phyloP scores from a whole-genome alignment of 176 grass and related monocot genomes.

The Dendrocalamus sinicus region DNA sequence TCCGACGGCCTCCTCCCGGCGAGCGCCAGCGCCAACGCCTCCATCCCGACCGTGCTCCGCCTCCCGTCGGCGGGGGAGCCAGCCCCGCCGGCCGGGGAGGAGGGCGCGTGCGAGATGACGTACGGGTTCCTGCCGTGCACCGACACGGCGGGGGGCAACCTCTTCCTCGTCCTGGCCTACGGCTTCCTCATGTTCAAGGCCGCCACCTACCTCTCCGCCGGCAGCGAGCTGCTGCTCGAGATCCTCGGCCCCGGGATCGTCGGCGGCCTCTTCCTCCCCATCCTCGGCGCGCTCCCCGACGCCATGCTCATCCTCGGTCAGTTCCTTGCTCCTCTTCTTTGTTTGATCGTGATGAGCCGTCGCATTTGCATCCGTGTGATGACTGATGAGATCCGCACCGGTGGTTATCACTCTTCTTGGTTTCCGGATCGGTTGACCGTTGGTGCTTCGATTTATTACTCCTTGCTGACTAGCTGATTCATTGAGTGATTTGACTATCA shows the following conservation, averaged over 20 bases:
- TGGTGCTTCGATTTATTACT: background rate
- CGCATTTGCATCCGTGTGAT: background rate
- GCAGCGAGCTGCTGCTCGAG: slow-evolving; percentile 86
- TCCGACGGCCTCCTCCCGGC: background rate
- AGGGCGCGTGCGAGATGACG: slow-evolving; percentile 65
- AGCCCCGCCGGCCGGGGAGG: background rate
- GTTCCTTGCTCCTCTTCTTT: background rate
- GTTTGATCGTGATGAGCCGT: background rate
- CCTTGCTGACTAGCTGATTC: background rate
- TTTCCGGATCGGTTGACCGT: background rate
- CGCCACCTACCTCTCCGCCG: slow-evolving; percentile 83
- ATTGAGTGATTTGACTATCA: background rate
- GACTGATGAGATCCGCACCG: background rate
- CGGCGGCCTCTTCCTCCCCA: slow-evolving; percentile 85
- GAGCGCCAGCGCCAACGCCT: background rate
- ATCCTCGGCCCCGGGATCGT: slow-evolving; percentile 93
- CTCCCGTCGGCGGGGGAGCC: slow-evolving; percentile 34
- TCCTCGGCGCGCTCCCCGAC: slow-evolving; percentile 85
- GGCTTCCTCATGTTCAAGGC: slow-evolving; percentile 94
- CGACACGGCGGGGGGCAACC: slow-evolving; percentile 59
- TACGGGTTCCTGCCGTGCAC: slow-evolving; percentile 94
- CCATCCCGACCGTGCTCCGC: slow-evolving; percentile 22
- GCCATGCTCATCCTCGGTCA: slow-evolving; percentile 85
- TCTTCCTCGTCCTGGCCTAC: slow-evolving; percentile 74
- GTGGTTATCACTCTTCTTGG: background rate